Percentiles rank a stretch among this genome's conserved stretches.
phyloP scores from a whole-genome alignment of 148 eudicot genomes.

The Amaranthus palmeri region DNA sequence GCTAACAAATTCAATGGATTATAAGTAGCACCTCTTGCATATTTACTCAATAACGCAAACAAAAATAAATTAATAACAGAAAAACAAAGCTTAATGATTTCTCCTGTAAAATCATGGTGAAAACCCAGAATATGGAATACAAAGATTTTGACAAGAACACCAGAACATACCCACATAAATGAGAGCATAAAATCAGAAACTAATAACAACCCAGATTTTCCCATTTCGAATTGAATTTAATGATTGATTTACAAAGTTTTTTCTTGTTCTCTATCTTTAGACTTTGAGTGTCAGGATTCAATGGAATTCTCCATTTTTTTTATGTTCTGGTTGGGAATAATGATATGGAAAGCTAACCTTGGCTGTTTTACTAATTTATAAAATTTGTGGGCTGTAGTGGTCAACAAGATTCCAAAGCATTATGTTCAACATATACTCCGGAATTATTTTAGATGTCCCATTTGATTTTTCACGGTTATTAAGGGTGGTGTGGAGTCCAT shows the following conservation, averaged over 20 bases:
- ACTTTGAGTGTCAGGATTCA: neutral
- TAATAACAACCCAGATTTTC: slow-evolving; percentile 24
- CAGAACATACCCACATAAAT: slow-evolving; percentile 72
- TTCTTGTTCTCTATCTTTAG: slow-evolving; percentile 6
- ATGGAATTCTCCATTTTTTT: too few relatives aligned
- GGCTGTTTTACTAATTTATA: too few relatives aligned
- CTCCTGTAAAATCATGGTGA: slow-evolving; percentile 35
- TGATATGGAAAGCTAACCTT: too few relatives aligned
- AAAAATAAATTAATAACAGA: slow-evolving; percentile 51
- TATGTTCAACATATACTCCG: too few relatives aligned
- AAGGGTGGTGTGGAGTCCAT: too few relatives aligned
- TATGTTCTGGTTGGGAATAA: too few relatives aligned
- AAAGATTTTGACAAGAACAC: slow-evolving; percentile 48
- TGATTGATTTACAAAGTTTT: neutral
- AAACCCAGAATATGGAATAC: slow-evolving; percentile 45
- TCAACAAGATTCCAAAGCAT: too few relatives aligned
- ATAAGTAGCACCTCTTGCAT: slow-evolving; percentile 55
- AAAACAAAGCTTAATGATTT: slow-evolving; percentile 33
- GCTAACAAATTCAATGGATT: slow-evolving; percentile 65
- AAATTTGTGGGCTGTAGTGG: too few relatives aligned
- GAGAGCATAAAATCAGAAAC: slow-evolving; percentile 51
- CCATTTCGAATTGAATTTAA: slow-evolving; percentile 17
- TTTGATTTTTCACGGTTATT: too few relatives aligned
- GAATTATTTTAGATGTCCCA: too few relatives aligned
- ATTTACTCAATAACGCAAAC: slow-evolving; percentile 49